Percentiles rank a stretch among this genome's conserved stretches.
These are phyloP conservation scores for Dacryopinax primogenitus DNA, from an alignment of 768 basidiomycete genomes.

Conservation along the genomic window DNA sequence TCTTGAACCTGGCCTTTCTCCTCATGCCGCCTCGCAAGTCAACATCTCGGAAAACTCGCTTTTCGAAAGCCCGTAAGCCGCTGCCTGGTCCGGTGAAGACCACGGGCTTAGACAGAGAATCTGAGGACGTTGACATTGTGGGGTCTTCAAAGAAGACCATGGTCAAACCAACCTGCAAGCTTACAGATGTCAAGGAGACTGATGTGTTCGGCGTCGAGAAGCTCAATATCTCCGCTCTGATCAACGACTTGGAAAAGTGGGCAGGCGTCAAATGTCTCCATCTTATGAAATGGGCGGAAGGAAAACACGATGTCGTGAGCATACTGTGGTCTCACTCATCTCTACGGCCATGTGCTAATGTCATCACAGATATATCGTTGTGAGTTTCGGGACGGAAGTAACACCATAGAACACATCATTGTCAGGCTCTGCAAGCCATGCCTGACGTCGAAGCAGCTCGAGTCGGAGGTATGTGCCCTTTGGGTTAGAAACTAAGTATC, in stretches of 20 bases:
- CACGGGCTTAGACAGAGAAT: neutral
- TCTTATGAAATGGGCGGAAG: neutral
- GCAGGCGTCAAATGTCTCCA: neutral
- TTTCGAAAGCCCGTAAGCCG: too few relatives aligned
- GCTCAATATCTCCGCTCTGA: neutral
- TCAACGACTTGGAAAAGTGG: neutral
- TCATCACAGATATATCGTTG: neutral
- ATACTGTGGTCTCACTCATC: neutral
- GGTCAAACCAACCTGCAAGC: neutral
- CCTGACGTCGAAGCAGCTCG: neutral
- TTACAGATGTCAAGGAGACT: neutral
- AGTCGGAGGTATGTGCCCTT: neutral
- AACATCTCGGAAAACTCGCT: too few relatives aligned
- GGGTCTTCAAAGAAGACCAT: neutral
- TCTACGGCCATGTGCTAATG: neutral
- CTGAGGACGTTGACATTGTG: neutral
- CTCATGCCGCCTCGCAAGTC: neutral
- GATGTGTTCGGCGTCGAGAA: neutral
- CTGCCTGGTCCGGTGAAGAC: too few relatives aligned
- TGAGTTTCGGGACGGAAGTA: neutral
- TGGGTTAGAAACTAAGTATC: too few relatives aligned
- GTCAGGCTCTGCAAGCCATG: neutral
- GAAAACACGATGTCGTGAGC: neutral
- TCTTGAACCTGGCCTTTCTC: neutral
- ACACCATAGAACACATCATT: neutral